Evolutionary conservation across 192 early-diverging fungal genomes (phyloP), one percentile per base, ranked within the genome.

Genomic region (Podila clonocystis): DNA sequence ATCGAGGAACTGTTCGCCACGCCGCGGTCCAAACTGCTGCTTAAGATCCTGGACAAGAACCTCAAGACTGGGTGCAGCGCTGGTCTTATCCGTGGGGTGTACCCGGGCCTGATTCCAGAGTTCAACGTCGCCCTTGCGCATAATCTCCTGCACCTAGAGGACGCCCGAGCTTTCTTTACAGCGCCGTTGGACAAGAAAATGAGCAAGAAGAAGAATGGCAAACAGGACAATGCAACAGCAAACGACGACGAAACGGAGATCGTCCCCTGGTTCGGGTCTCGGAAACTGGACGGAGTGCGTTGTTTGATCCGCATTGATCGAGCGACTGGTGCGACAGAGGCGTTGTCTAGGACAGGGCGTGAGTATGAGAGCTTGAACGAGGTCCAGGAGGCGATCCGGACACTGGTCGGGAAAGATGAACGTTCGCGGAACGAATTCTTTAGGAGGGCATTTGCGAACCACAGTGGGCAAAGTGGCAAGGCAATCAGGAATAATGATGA

Each of bases 201-300:
- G 20, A 22, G 13, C 4, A 11, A 2, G 9, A 15, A 29, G 17
- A n/a, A 17, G 0, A 36, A 59, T 17, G 5, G 8, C 19, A 64
- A 63, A 19, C 52, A 31, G 26, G 34, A 49, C 17, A 29, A 66
- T 1, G 12, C 8, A 20, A 31, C 29, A 1, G 3, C 36, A 26
- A 36, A 38, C 22, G 36, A 57, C 20, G 26, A 3, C 29, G 36
- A 24, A 30, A 28, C 41, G n/a, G 12, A 9, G 22, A 33, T 45
- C 13, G 13, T 45, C 11, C 13, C 41, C 41, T 89, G 84, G 86
- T 85, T 75, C 57, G 85, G 68, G 3, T 89, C 88, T 8, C 48
- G 85, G 57, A 89, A 89, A 62, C 22, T 87, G 65, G 88, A 89
- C 36, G 88, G 88, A 1, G 80, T 89, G 7, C 82, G 88, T 6